Evolutionary conservation across 2,329 filamentous ascomycete genomes (phyloP).

Genomic region (Thielaviopsis cerberus): DNA sequence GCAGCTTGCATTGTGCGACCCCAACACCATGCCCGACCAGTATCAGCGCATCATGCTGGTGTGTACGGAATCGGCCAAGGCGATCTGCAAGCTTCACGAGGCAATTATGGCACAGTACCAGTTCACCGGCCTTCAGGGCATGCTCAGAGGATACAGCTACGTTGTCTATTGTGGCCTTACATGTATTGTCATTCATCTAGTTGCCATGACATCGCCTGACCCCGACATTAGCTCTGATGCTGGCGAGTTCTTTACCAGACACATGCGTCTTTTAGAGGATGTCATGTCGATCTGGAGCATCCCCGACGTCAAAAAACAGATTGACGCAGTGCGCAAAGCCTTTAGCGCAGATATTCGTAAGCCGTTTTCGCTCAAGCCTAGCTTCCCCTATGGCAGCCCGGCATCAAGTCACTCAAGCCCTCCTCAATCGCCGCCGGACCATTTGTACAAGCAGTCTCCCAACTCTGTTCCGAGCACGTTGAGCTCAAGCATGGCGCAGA

Average conservation of each 20-base stretch:
- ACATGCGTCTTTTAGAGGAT: conserved; percentile 83
- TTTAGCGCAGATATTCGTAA: conserved; percentile 75
- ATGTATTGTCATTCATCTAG: conserved; percentile 82
- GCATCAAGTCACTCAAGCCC: conserved; percentile 46
- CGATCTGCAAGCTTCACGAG: conserved; percentile 72
- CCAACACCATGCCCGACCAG: conserved; percentile 46
- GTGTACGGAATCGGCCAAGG: conserved; percentile 70
- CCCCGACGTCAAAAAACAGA: conserved; percentile 76
- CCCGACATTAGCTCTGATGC: conserved; percentile 72
- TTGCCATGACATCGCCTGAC: conserved; percentile 83
- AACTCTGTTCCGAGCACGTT: conserved; percentile 2
- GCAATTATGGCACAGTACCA: conserved; percentile 60
- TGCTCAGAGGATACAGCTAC: conserved; percentile 88
- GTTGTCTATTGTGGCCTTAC: conserved; percentile 83
- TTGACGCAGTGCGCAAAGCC: conserved; percentile 72
- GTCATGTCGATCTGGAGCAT: conserved; percentile 72
- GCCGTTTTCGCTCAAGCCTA: conserved; percentile 74
- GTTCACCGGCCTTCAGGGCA: conserved; percentile 64
- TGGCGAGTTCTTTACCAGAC: conserved; percentile 72
- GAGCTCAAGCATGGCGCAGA: conserved; percentile 1
- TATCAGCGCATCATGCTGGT: conserved; percentile 82
- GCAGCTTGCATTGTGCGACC: conserved; percentile 62
- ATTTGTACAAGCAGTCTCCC: conserved; percentile 7
- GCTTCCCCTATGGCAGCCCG: conserved; percentile 73
- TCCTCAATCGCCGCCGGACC: conserved; percentile 24